These are phyloP conservation scores for Coemansia sp. DNA, from an alignment of 192 early-diverging fungal species.

Conservation along the genomic window DNA sequence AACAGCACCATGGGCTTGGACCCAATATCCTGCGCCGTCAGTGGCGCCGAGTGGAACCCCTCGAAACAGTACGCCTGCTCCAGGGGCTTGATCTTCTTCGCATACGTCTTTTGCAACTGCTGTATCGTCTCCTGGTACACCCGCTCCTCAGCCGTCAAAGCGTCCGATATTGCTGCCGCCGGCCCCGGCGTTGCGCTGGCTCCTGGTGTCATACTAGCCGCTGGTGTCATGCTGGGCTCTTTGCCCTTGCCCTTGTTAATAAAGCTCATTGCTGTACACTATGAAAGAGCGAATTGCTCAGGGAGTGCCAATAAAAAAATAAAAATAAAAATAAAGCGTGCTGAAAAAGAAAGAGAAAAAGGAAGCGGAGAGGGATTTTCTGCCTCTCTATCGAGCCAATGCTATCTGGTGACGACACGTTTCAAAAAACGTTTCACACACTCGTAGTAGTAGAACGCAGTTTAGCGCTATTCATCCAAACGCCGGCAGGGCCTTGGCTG, in stretches of 20 bases:
- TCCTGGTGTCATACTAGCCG: background rate
- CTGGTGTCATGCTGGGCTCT: constrained; percentile 18
- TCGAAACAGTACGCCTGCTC: constrained; percentile 76
- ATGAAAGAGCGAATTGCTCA: background rate
- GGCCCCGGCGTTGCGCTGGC: background rate
- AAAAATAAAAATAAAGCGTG: background rate
- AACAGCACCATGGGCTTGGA: constrained; percentile 86
- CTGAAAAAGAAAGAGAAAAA: background rate
- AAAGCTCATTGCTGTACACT: background rate
- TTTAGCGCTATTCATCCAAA: constrained; percentile 9
- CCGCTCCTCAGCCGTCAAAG: constrained; percentile 45
- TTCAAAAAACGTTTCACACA: background rate
- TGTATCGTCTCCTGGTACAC: constrained; percentile 61
- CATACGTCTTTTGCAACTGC: constrained; percentile 67
- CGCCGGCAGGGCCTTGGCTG: constrained; percentile 18
- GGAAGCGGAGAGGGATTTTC: background rate
- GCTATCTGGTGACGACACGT: constrained; percentile 5
- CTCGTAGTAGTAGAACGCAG: background rate
- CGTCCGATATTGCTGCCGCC: constrained; percentile 14
- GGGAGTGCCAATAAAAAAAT: background rate
- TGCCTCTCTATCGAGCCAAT: background rate
- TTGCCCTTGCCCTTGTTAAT: constrained; percentile 19
- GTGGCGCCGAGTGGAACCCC: constrained; percentile 75
- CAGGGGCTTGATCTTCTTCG: constrained; percentile 68
- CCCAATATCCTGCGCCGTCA: constrained; percentile 78